Conservation (phyloP, 306 rosid genomes). For the Begonia loranthoides region DNA sequence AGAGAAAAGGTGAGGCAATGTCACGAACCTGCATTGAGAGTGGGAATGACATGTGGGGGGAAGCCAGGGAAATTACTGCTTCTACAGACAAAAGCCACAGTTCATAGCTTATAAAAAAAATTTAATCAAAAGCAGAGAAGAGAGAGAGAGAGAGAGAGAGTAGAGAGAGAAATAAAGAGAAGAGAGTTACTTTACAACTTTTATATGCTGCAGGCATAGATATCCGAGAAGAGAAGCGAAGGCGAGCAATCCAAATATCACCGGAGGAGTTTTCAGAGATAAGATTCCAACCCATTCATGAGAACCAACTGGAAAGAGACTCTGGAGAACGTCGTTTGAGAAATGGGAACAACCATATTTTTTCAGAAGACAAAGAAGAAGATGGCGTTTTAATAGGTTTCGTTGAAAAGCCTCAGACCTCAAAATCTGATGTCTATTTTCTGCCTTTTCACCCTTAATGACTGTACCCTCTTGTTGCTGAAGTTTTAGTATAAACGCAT, state of each 20-base stretch:
- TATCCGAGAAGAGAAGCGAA: constrained; percentile 54
- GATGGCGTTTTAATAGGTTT: not conserved
- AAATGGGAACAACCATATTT: constrained; percentile 11
- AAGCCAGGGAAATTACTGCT: constrained; percentile 46
- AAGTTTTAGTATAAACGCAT: constrained; percentile 9
- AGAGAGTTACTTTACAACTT: constrained; percentile 73
- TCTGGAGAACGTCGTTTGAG: constrained; percentile 1
- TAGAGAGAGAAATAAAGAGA: constrained; percentile 11
- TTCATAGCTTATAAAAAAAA: not conserved
- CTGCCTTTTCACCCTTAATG: constrained; percentile 3
- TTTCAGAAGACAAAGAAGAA: not conserved
- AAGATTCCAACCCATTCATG: no score
- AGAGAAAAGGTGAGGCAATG: no score
- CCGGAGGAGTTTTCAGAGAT: not conserved
- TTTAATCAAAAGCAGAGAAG: constrained; percentile 4
- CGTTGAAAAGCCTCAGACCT: not conserved
- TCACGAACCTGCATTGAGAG: not conserved
- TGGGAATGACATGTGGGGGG: constrained; percentile 20
- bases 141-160: constrained; percentile 10
- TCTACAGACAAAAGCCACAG: constrained; percentile 41
- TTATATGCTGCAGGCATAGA: constrained; percentile 95
- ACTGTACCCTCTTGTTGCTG: constrained; percentile 7
- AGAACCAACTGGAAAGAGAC: not conserved
- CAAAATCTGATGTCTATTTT: constrained; percentile 8
- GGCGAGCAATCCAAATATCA: constrained; percentile 20